A percentile compares a stretch with the other conserved stretches of the same genome.
Conservation (phyloP, 805 yeast genomes). For the Ogataea methylovora region DNA sequence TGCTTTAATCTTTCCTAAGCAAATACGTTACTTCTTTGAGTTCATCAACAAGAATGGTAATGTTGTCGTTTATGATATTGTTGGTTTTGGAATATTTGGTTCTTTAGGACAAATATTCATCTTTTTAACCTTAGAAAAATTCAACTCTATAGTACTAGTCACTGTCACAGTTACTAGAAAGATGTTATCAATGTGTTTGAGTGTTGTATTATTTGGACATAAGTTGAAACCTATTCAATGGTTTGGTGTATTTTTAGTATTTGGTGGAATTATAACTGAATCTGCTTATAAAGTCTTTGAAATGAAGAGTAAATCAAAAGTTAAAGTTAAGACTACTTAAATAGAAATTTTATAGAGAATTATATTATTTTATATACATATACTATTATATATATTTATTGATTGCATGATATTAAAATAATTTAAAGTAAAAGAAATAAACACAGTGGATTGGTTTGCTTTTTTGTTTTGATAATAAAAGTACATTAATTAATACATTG, state of each 20-base stretch:
- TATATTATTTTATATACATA: neutral
- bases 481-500: no score
- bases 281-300: slow-evolving; percentile 39
- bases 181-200: slow-evolving; percentile 89
- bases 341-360: no score
- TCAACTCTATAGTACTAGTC: slow-evolving; percentile 78
- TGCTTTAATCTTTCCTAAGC: slow-evolving; percentile 37
- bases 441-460: neutral
- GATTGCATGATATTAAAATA: neutral
- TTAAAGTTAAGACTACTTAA: neutral
- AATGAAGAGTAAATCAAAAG: slow-evolving; percentile 2
- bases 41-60: slow-evolving; percentile 46
- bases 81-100: slow-evolving; percentile 69
- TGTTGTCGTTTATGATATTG: slow-evolving; percentile 48
- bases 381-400: neutral
- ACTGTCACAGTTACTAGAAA: slow-evolving; percentile 95
- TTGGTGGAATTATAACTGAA: slow-evolving; percentile 80
- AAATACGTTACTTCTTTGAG: slow-evolving; percentile 37
- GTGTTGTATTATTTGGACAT: slow-evolving; percentile 87
- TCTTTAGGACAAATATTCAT: slow-evolving; percentile 94
- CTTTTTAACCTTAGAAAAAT: slow-evolving; percentile 72
- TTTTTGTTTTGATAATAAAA: neutral
- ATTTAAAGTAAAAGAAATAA: neutral
- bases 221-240: slow-evolving; percentile 56
- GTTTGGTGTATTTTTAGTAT: slow-evolving; percentile 73